Conservation (phyloP, 345 rosid species). For the Cochlearia excelsa region DNA sequence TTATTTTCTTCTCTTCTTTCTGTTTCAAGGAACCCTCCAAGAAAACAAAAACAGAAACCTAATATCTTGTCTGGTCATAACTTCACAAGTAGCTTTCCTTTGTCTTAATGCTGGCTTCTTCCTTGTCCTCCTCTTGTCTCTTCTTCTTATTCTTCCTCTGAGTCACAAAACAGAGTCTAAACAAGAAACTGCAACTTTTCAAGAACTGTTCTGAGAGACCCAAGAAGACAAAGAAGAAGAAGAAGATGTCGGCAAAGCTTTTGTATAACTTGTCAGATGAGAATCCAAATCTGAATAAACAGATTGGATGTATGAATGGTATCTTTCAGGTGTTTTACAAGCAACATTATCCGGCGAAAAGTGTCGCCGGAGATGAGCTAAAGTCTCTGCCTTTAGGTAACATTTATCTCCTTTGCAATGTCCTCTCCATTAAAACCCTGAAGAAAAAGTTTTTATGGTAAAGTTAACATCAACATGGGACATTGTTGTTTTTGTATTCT, state of each 20-base stretch:
- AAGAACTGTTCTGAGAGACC: slow-evolving; percentile 15
- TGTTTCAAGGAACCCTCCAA: slow-evolving; percentile 36
- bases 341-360: slow-evolving; percentile 56
- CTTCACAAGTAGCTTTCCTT: slow-evolving; percentile 33
- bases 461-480: slow-evolving; percentile 7
- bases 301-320: slow-evolving; percentile 87
- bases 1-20: slow-evolving; percentile 29
- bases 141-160: slow-evolving; percentile 11
- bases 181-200: neutral
- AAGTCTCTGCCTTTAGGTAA: slow-evolving; percentile 53
- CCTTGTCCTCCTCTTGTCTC: slow-evolving; percentile 39
- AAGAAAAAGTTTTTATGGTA: slow-evolving; percentile 8
- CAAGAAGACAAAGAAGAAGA: slow-evolving; percentile 15
- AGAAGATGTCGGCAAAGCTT: slow-evolving; percentile 66
- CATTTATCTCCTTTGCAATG: slow-evolving; percentile 16
- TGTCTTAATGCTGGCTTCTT: slow-evolving; percentile 23
- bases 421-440: slow-evolving; percentile 14
- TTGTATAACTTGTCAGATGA: slow-evolving; percentile 64
- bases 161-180: slow-evolving; percentile 15
- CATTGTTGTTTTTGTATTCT: slow-evolving; percentile 32
- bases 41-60: slow-evolving; percentile 30
- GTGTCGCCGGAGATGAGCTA: slow-evolving; percentile 41
- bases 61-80: slow-evolving; percentile 38
- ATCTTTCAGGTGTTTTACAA: slow-evolving; percentile 76
- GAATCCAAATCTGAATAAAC: slow-evolving; percentile 65